Evolutionary conservation across 73 alveolate species (phyloP).

Genomic region (Symbiodinium pilosum): DNA sequence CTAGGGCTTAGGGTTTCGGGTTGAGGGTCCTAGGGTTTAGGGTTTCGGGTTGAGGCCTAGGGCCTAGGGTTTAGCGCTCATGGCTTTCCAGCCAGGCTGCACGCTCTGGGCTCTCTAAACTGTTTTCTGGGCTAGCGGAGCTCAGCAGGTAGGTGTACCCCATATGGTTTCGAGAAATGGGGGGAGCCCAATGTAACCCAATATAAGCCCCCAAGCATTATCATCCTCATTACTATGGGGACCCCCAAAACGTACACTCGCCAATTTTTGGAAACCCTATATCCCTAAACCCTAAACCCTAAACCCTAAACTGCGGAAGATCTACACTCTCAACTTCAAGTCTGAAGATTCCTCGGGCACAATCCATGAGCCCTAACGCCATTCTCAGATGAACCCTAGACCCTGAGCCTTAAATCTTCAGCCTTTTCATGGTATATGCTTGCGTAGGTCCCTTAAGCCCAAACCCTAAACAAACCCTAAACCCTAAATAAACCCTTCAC

Average conservation of each 20-base stretch:
- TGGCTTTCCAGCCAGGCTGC: background rate
- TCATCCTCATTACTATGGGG: no score
- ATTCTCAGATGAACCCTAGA: no score
- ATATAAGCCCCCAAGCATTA: no score
- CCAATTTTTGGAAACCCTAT: background rate
- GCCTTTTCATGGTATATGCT: background rate
- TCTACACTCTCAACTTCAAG: no score
- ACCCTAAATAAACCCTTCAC: no score
- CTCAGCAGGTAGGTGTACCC: no score
- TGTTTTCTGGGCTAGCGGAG: background rate
- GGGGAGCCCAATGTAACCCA: no score
- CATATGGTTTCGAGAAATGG: no score
- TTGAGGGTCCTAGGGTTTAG: background rate
- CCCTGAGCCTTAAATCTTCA: background rate
- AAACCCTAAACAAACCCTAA: no score
- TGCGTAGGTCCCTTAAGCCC: background rate
- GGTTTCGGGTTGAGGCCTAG: background rate
- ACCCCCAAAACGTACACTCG: background rate
- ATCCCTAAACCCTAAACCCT: background rate
- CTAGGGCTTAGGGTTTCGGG: background rate
- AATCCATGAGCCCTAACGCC: no score
- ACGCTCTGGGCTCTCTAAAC: background rate
- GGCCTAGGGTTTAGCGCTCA: background rate
- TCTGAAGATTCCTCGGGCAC: no score
- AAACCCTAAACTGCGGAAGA: background rate